Evolutionary conservation across 345 rosid species (phyloP), one percentile per base, ranked within the genome.

Genomic region (Hevea brasiliensis): DNA sequence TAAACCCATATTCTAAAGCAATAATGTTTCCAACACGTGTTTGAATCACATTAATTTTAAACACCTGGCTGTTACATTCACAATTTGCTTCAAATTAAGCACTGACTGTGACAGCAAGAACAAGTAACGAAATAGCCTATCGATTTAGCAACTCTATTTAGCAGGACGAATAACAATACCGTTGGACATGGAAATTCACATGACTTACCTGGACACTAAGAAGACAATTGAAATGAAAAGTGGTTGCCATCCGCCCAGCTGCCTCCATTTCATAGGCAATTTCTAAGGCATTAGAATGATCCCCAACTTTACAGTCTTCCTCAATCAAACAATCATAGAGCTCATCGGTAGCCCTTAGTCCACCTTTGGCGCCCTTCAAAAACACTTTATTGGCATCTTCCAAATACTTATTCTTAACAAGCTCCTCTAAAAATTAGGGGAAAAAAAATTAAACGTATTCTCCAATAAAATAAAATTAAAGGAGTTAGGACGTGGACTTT

Each of bases 241-340:
- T 94, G 8, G 97, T 94, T 1, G 98, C 98, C 87, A 86, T 83
- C 61, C 97, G 81, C 45, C 98, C 98, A 26, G 97, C 97, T 13
- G 97, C 95, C 75, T 94, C 98, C 98, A 94, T 94, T 81, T 90
- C 97, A 45, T 92, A 94, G 24, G 95, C 85, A 32, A 94, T 90
- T 37, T 94, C 97, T 61, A 94, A 80, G 63, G 97, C 98, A 80
- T 94, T 94, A 21, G 98, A 92, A 81, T 94, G 98, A 77, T 94
- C 98, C 44, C 97, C 97, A 60, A 79, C 92, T 81, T 88, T 92
- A 76, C 98, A 94, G 60, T 92, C 97, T 82, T 90, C 97, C 64
- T 80, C 87, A 78, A 94, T 94, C 85, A 94, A 80, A 65, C 84
- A 67, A 86, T 94, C 98, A 76, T 94, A 94, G 12, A 94, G 84